Evolutionary conservation across 768 basidiomycete genomes (phyloP), one percentile per base, ranked within the genome.

Genomic region (Pulveroboletus sp.): DNA sequence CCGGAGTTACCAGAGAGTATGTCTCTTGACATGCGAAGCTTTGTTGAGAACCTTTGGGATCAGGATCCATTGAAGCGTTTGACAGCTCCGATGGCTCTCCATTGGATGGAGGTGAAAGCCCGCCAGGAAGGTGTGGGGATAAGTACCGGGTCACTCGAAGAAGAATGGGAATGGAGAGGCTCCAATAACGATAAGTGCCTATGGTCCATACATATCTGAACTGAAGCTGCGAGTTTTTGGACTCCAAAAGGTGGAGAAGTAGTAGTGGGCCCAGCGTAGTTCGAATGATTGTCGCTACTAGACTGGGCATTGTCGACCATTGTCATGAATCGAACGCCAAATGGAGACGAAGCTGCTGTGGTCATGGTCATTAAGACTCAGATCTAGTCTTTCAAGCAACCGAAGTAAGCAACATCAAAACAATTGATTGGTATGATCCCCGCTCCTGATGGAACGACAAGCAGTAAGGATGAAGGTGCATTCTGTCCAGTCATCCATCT

Each of bases 41-140:
- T 73, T 36, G 47, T 67, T 6, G 47, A 67, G 37, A 60, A 50
- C n/a, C 56, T 71, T 39, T 70, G 68, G 65, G 17, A 20, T 35
- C 17, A 3, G 2, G 14, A 32, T 7, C 53, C 61, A n/a, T 24
- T 1, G 17, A 4, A 54, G 20, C 69, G 70, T 12, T 53, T 64
- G 27, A 60, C 60, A 7, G 61, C 67, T 29, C 36, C 39, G 39
- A 42, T 23, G 49, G 61, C 57, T 5, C 41, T 65, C 12, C 29
- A 23, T 3, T 68, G 64, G 66, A 63, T 65, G 61, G 44, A 54
- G 27, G 20, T 39, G 6, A 63, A 61, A 48, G 55, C 51, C 9
- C 2, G 5, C 1, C 24, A 34, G 17, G 56, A 58, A 38, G 39
- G 35, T 9, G 17, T 54, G 14, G 54, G 55, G 35, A n/a, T 36